Conservation (phyloP, 73 alveolate species). For the Symbiodinium pilosum region DNA sequence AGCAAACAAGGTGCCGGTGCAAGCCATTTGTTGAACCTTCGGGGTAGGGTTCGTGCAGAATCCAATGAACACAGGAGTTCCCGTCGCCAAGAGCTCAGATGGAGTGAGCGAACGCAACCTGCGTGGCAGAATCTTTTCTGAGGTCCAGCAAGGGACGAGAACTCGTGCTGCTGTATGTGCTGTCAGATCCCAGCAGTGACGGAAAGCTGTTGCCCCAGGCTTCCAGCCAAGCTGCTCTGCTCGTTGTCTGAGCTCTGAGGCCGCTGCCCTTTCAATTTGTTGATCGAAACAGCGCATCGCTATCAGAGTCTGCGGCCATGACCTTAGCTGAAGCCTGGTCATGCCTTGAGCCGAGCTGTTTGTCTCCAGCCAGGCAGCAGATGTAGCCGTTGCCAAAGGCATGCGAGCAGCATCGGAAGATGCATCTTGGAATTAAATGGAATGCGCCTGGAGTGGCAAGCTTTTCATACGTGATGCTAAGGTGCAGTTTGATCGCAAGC, state of each 20-base stretch:
- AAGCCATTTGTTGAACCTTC: not conserved
- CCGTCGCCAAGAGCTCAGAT: not conserved
- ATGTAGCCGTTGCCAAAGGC: constrained; percentile 30
- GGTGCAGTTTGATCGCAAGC: constrained; percentile 5
- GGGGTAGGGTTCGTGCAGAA: not conserved
- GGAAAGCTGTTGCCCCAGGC: constrained; percentile 5
- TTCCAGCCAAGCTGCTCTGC: no score
- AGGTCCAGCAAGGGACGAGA: constrained; percentile 80
- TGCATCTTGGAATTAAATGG: not conserved
- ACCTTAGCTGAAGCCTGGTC: not conserved
- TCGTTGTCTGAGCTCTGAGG: not conserved
- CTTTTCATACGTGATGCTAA: not conserved
- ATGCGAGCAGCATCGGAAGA: constrained; percentile 46
- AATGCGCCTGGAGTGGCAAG: no score
- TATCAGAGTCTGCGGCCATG: constrained; percentile 2
- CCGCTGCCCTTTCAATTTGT: constrained; percentile 65
- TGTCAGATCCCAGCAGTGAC: constrained; percentile 46
- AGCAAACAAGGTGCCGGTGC: not conserved
- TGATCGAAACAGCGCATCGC: constrained; percentile 61
- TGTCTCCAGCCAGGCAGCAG: constrained; percentile 86
- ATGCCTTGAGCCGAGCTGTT: no score
- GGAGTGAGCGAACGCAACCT: not conserved
- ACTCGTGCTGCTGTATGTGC: constrained; percentile 80
- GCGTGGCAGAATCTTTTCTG: not conserved
- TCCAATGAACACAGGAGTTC: not conserved